Base-by-base conservation (phyloP, 805 yeast species). In the Ogataea henricii region DNA sequence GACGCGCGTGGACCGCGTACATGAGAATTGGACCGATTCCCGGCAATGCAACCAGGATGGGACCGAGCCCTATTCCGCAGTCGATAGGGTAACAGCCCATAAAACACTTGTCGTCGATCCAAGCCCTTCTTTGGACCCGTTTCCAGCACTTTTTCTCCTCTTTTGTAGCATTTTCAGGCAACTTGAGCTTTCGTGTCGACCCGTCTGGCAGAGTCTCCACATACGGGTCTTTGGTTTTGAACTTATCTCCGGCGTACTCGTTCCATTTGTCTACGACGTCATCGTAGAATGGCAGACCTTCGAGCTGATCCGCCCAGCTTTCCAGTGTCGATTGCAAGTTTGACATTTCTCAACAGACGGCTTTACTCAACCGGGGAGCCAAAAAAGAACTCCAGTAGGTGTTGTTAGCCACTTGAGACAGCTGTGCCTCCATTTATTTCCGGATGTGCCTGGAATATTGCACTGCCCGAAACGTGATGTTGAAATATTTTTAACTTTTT, bases 31-130 rank as follows among this genome's bases (percentile, higher is more conserved):
- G 96, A 0, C 98, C 98, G n/a, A 92, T 65, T 0, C 79, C 85
- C 0, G 98, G 98, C 8, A 92, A 46, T 3, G 54, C 37, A 7
- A 89, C 67, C 33, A 84, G 74, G 12, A 90, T 43, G 1, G 96
- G 94, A 1, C 86, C 92, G 59, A 85, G 66, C 0, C 97, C 97
- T 16, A 87, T 57, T 1, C 94, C 92, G 54, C 89, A 76, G 66
- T 82, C 90, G 54, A 79, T 73, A 10, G 87, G 83, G 39, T 82
- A 83, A 53, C 91, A 83, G 0, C 96, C 96, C 64, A 87, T 73
- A 58, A 89, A 79, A 63, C 95, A 88, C 55, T 78, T 77, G 63
- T 92, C 98, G 62, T 92, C 90, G 13, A 77, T 60, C 97, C 97
- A 91, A 0, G 97, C 97, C 51, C 80, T 76, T 43, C 70, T 74